Conservation (phyloP, 345 rosid genomes). For the Cochlearia excelsa region DNA sequence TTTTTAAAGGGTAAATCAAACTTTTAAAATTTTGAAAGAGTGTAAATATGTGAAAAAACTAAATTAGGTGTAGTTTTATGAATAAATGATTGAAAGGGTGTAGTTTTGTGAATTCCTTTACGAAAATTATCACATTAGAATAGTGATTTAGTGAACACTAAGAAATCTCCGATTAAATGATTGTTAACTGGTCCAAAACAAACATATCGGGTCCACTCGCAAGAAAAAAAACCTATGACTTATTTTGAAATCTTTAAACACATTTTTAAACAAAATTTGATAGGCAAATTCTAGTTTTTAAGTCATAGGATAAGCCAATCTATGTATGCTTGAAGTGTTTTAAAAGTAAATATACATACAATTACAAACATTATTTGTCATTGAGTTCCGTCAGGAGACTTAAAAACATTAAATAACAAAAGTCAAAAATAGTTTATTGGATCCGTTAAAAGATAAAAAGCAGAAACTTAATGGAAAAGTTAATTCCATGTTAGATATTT, state of each 20-base stretch:
- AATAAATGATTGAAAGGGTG: too few relatives aligned
- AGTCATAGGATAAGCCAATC: conserved; percentile 20
- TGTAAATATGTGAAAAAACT: too few relatives aligned
- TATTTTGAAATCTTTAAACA: conserved; percentile 27
- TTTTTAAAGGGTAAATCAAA: too few relatives aligned
- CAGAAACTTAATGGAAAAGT: too few relatives aligned
- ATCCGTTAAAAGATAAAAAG: conserved; percentile 22
- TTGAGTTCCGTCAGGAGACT: conserved; percentile 28
- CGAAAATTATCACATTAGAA: too few relatives aligned
- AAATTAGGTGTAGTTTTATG: too few relatives aligned
- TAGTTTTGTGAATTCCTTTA: too few relatives aligned
- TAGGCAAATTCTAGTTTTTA: neutral
- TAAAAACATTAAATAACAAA: conserved; percentile 20
- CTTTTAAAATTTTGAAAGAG: too few relatives aligned
- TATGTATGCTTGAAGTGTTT: conserved; percentile 24
- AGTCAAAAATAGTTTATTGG: conserved; percentile 28
- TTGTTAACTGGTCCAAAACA: conserved; percentile 26
- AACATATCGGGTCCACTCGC: conserved; percentile 31
- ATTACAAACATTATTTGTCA: conserved; percentile 15
- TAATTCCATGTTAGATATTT: conserved; percentile 24
- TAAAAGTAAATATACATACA: conserved; percentile 1
- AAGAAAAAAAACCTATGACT: conserved; percentile 38
- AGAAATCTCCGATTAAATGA: too few relatives aligned
- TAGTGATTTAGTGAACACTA: too few relatives aligned
- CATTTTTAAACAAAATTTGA: conserved; percentile 5